phyloP scores from a whole-genome alignment of 2,329 filamentous ascomycete genomes.

The Pseudocercospora fuligena region DNA sequence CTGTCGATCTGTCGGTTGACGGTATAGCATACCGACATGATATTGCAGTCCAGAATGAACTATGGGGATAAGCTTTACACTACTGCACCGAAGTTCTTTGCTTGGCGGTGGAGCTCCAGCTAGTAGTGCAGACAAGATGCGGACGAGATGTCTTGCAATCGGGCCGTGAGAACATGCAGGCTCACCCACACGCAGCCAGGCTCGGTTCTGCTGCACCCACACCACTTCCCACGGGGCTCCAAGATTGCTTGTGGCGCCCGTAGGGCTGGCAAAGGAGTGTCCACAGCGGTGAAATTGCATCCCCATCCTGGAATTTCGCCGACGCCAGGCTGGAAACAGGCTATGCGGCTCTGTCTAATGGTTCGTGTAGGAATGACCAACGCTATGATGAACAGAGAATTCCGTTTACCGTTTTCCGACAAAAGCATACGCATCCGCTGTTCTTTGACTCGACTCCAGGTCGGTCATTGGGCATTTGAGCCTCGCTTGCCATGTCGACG shows the following conservation, averaged over 20 bases:
- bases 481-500: neutral
- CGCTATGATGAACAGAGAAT: too few species aligned
- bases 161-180: slow-evolving; percentile 22
- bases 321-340: slow-evolving; percentile 1
- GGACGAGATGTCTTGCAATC: slow-evolving; percentile 19
- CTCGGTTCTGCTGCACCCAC: neutral
- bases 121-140: slow-evolving; percentile 10
- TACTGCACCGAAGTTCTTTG: slow-evolving; percentile 21
- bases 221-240: slow-evolving; percentile 22
- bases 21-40: slow-evolving; percentile 1
- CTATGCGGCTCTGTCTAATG: slow-evolving; percentile 1
- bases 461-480: neutral
- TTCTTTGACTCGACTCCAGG: neutral
- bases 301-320: neutral
- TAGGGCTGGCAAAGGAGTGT: neutral
- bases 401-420: too few species aligned
- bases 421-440: too few species aligned
- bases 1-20: neutral
- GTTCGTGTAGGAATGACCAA: neutral
- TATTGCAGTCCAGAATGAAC: slow-evolving; percentile 24
- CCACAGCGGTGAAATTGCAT: neutral
- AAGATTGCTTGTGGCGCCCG: neutral
- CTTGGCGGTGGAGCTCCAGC: slow-evolving; percentile 16
- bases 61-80: slow-evolving; percentile 17
- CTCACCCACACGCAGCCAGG: neutral